These are phyloP conservation scores for Litsea cubeba DNA, from an alignment of 164 flowering plant species.

Conservation along the genomic window DNA sequence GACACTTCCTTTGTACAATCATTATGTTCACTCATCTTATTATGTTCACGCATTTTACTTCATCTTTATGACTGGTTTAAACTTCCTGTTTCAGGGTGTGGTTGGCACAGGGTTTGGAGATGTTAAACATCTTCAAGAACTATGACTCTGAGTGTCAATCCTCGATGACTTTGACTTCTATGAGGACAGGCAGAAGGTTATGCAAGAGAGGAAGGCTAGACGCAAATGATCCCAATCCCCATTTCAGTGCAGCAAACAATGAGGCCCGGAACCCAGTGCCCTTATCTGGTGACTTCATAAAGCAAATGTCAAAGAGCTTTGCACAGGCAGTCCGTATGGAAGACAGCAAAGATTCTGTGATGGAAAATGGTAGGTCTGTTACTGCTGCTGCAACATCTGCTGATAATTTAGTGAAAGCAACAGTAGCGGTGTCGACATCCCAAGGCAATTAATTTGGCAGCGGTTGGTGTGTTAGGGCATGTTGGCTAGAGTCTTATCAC, in stretches of 20 bases:
- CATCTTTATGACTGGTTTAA: background rate
- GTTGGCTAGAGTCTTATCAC: background rate
- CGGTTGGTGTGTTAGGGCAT: background rate
- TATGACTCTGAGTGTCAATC: constrained; percentile 58
- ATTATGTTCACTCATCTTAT: background rate
- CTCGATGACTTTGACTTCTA: constrained; percentile 72
- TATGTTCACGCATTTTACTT: background rate
- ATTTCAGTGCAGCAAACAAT: constrained; percentile 28
- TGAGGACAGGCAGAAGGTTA: constrained; percentile 60
- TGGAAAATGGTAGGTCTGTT: constrained; percentile 24
- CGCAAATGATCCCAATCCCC: constrained; percentile 35
- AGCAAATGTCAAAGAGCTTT: constrained; percentile 58
- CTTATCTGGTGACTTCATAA: constrained; percentile 35
- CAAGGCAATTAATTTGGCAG: constrained; percentile 1
- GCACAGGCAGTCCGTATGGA: constrained; percentile 57
- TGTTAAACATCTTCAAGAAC: constrained; percentile 63
- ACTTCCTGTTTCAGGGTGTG: constrained; percentile 44
- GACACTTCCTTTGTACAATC: too few species aligned
- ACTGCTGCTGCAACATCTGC: constrained; percentile 19
- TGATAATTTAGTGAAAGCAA: background rate
- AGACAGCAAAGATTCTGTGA: constrained; percentile 32
- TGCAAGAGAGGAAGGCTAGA: constrained; percentile 68
- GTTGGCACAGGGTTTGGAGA: constrained; percentile 69
- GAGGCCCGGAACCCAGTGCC: constrained; percentile 29
- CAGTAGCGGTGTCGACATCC: background rate